Evolutionary conservation across 2,329 filamentous ascomycete species (phyloP).

Genomic region (Thielaviopsis euricoi): DNA sequence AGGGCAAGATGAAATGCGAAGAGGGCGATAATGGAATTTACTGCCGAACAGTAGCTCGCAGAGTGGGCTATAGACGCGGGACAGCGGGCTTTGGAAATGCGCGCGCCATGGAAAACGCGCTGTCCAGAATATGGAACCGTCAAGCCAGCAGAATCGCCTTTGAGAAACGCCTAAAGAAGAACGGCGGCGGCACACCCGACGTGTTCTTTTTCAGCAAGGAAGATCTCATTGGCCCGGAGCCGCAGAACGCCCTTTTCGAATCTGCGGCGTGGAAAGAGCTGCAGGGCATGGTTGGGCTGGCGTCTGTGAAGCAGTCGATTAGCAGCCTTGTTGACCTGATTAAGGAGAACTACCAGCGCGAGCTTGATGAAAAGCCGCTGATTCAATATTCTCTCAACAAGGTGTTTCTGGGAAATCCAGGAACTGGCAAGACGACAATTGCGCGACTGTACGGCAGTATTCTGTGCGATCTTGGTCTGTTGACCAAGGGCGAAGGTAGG

Average conservation of each 20-base stretch:
- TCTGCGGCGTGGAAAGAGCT: constrained; percentile 42
- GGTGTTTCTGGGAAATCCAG: constrained; percentile 55
- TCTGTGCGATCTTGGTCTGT: constrained; percentile 46
- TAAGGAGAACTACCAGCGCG: constrained; percentile 46
- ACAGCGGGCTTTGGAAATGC: constrained; percentile 59
- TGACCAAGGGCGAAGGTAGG: constrained; percentile 50
- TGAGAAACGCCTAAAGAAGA: constrained; percentile 23
- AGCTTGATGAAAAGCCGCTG: constrained; percentile 41
- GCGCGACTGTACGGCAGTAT: constrained; percentile 58
- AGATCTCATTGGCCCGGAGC: constrained; percentile 57
- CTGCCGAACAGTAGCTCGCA: constrained; percentile 41
- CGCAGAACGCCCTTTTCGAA: constrained; percentile 30
- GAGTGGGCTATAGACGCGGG: constrained; percentile 46
- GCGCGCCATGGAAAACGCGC: constrained; percentile 45
- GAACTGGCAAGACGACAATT: constrained; percentile 62
- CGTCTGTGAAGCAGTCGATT: constrained; percentile 45
- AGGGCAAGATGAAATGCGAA: constrained; percentile 39
- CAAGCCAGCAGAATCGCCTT: constrained; percentile 39
- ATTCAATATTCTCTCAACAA: constrained; percentile 48
- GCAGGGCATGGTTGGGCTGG: constrained; percentile 40
- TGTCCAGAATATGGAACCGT: constrained; percentile 35
- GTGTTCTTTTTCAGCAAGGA: constrained; percentile 32
- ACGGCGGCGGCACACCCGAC: constrained; percentile 25
- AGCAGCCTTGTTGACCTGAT: constrained; percentile 42
- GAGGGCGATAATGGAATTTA: constrained; percentile 43